A percentile compares a stretch with the other conserved stretches of the same genome.
Conservation (phyloP, 805 yeast species). For the Debaryomyces tyrocola region DNA sequence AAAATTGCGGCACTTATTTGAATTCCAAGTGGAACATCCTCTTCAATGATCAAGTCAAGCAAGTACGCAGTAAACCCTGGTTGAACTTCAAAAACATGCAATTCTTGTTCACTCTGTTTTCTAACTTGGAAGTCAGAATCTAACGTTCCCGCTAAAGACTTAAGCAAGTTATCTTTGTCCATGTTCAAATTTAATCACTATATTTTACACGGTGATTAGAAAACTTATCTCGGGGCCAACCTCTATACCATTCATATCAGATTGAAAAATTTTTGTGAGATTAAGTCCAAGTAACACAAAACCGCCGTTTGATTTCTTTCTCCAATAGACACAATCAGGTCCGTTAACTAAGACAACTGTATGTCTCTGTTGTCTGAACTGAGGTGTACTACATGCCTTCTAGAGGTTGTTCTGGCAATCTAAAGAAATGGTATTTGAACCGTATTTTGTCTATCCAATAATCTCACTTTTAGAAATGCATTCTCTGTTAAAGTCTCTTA, state of each 20-base stretch:
- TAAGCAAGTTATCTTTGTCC: constrained; percentile 52
- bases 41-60: constrained; percentile 49
- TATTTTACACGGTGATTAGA: background rate
- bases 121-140: constrained; percentile 51
- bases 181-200: constrained; percentile 15
- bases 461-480: too few relatives aligned
- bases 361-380: too few relatives aligned
- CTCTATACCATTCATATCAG: background rate
- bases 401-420: too few relatives aligned
- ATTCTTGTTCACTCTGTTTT: constrained; percentile 53
- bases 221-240: background rate
- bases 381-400: too few relatives aligned
- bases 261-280: constrained; percentile 3
- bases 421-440: too few relatives aligned
- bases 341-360: too few relatives aligned
- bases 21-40: constrained; percentile 34
- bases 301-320: background rate
- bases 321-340: too few relatives aligned
- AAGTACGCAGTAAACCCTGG: constrained; percentile 59
- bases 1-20: constrained; percentile 44
- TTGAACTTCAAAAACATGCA: constrained; percentile 51
- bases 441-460: too few relatives aligned
- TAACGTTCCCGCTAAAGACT: constrained; percentile 53
- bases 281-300: background rate
- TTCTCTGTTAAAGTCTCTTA: too few relatives aligned